Evolutionary conservation across 1,139 yeast species (phyloP), one percentile per base, ranked within the genome.

Genomic region (Candida frijolesensis): DNA sequence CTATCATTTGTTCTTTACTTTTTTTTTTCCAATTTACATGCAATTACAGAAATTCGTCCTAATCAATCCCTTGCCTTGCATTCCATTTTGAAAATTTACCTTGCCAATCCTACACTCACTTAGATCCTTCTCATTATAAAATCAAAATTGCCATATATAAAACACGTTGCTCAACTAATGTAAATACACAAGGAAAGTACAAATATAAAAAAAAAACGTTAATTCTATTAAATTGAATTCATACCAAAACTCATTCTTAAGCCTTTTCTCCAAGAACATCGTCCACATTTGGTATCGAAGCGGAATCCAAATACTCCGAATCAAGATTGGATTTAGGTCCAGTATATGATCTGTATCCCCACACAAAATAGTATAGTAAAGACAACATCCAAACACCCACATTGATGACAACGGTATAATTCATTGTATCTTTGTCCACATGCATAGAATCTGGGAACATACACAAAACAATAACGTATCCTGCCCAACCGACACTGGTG

Each of bases 321-420:
- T 53, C 57, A 48, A 72, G 62, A 52, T 72, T 71, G 12, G 73
- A 64, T 53, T 64, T 69, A 9, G 78, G 77, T 0, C 76, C 77
- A 10, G 66, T 53, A 54, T 70, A 72, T n/a, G 54, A 57, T 48
- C 54, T 65, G 54, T 67, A 65, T 2, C 72, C 72, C 54, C 62
- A 64, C 2, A 62, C 59, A 48, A 56, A 70, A 54, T 61, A 71
- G 53, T 71, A 70, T 1, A 63, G 25, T 19, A 65, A 42, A 1
- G 73, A 56, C 40, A 71, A 51, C 6, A 60, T 54, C 74, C 72
- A 78, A 33, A 67, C 70, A 46, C 70, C 78, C 54, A 60, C 68
- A 55, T 68, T 70, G 40, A 72, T 67, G 9, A 62, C 76, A 43
- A 60, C 57, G 4, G 76, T 70, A 53, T 72, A 72, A 54, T 72